phyloP scores from a whole-genome alignment of 176 grass and related monocot genomes.

The Triticum aestivum region IWGSC_CS_RefSeq_v2.1 NC_057805.1:469453889-469454388 shows the following conservation, averaged over 20 bases:
- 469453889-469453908: background rate
- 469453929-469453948: background rate
- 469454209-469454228: background rate
- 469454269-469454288: background rate
- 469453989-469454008: too few species aligned
- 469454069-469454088: too few species aligned
- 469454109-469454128: too few species aligned
- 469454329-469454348: background rate
- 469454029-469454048: too few species aligned
- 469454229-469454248: too few species aligned
- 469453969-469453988: too few species aligned
- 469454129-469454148: background rate
- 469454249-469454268: slow-evolving; percentile 8
- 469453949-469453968: too few species aligned
- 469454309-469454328: slow-evolving; percentile 3
- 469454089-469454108: too few species aligned
- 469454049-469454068: too few species aligned
- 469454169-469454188: background rate
- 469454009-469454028: too few species aligned
- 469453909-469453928: background rate
- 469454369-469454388: background rate
- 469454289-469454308: background rate
- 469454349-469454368: background rate
- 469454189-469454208: slow-evolving; percentile 15
- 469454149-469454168: background rate